phyloP scores from a whole-genome alignment of 2,329 filamentous ascomycete genomes.

The Ustilaginoidea virens region DNA sequence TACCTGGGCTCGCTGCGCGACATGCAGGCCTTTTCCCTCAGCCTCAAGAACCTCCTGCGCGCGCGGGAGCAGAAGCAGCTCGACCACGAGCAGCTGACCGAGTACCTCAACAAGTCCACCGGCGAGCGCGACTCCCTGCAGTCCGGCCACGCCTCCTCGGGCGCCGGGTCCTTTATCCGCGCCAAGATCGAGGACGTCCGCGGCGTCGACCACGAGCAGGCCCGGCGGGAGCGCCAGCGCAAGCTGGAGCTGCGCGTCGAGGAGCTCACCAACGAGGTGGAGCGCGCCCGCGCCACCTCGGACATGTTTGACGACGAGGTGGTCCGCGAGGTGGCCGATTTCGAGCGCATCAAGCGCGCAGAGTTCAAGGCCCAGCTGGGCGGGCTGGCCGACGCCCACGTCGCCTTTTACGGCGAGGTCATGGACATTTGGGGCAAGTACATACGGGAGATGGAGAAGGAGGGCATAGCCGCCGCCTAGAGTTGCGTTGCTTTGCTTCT shows the following conservation, averaged over 20 bases:
- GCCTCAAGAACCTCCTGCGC: constrained; percentile 76
- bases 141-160: constrained; percentile 37
- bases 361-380: constrained; percentile 86
- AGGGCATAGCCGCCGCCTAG: constrained; percentile 22
- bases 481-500: not conserved
- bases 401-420: constrained; percentile 70
- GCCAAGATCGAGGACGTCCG: constrained; percentile 94
- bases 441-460: constrained; percentile 71
- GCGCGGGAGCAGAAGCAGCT: constrained; percentile 94
- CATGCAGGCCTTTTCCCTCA: constrained; percentile 88
- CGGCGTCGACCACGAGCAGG: constrained; percentile 90
- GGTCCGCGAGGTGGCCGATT: constrained; percentile 80
- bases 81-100: constrained; percentile 88
- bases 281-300: constrained; percentile 69
- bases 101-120: constrained; percentile 86
- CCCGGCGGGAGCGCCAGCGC: constrained; percentile 69
- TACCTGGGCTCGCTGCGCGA: constrained; percentile 86
- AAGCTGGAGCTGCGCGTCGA: constrained; percentile 89
- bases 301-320: constrained; percentile 96
- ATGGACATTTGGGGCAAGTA: constrained; percentile 81
- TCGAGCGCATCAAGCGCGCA: constrained; percentile 88
- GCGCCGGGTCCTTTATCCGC: constrained; percentile 71
- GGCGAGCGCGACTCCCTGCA: constrained; percentile 68
- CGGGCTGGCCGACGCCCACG: constrained; percentile 67
- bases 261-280: constrained; percentile 77